Conservation (phyloP, 2,329 filamentous ascomycete species). For the Ceratocystis cacaofunesta region DNA sequence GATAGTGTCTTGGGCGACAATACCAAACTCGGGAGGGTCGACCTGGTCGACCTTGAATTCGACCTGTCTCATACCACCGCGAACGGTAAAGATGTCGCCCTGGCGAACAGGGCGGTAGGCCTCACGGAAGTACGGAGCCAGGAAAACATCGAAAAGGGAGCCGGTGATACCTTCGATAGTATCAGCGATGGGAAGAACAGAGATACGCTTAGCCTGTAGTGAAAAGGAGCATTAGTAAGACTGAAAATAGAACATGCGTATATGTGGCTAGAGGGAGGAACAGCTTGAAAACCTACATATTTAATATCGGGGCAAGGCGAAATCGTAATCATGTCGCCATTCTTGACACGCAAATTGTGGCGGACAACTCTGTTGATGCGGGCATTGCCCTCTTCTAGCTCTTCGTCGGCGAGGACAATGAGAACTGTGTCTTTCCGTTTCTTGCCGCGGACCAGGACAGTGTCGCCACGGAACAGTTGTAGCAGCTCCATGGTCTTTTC, state of each 20-base stretch:
- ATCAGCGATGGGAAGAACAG: conserved; percentile 93
- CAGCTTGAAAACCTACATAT: conserved; percentile 57
- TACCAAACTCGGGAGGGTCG: conserved; percentile 94
- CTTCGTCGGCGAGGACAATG: conserved; percentile 93
- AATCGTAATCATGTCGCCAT: conserved; percentile 93
- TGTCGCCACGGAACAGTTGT: conserved; percentile 96
- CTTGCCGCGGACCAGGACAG: conserved; percentile 95
- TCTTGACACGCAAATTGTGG: conserved; percentile 96
- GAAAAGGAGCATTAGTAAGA: neutral
- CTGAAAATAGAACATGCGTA: neutral
- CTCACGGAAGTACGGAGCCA: conserved; percentile 98
- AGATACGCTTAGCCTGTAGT: conserved; percentile 85
- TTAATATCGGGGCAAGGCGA: conserved; percentile 98
- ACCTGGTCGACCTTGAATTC: conserved; percentile 99
- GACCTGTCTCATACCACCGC: conserved; percentile 96
- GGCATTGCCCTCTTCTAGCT: conserved; percentile 91
- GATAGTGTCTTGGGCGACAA: conserved; percentile 95
- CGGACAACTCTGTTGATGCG: conserved; percentile 97
- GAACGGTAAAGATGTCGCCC: conserved; percentile 92
- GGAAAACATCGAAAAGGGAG: conserved; percentile 96
- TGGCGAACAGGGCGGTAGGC: conserved; percentile 94
- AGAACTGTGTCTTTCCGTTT: conserved; percentile 98
- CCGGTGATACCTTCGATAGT: conserved; percentile 96
- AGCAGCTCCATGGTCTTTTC: conserved; percentile 98
- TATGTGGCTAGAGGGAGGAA: neutral